phyloP scores from a whole-genome alignment of 164 flowering plant species.

The Vitis vinifera region DNA sequence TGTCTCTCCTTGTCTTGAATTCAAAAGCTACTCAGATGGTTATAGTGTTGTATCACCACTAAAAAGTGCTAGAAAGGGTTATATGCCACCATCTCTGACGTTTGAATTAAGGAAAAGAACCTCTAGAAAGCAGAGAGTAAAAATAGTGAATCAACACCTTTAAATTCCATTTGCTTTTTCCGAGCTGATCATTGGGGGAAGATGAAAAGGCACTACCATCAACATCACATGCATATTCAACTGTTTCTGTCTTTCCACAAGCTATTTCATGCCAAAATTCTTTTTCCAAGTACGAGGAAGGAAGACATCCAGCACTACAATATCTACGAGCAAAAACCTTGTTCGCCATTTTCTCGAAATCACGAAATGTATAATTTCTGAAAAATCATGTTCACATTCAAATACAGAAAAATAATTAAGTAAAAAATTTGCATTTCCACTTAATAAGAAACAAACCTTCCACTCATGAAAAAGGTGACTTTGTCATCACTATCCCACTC shows the following conservation, averaged over 20 bases:
- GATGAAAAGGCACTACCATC: slow-evolving; percentile 99
- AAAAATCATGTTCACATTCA: slow-evolving; percentile 28
- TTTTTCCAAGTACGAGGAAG: slow-evolving; percentile 78
- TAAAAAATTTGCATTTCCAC: background rate
- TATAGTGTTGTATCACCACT: no score
- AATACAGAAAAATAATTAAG: slow-evolving; percentile 15
- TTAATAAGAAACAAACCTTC: slow-evolving; percentile 51
- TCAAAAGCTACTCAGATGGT: no score
- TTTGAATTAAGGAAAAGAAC: background rate
- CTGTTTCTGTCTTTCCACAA: slow-evolving; percentile 84
- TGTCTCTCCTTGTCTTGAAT: no score
- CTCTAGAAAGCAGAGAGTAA: slow-evolving; percentile 4
- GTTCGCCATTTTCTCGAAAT: slow-evolving; percentile 98
- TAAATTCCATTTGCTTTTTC: slow-evolving; percentile 96
- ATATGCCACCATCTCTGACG: background rate
- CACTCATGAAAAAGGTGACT: slow-evolving; percentile 95
- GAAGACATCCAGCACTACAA: slow-evolving; percentile 85
- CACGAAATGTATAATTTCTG: slow-evolving; percentile 95
- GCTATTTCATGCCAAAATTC: slow-evolving; percentile 99
- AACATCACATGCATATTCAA: slow-evolving; percentile 98
- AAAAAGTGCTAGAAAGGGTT: no score
- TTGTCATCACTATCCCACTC: slow-evolving; percentile 91
- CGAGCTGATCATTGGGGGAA: slow-evolving; percentile 80
- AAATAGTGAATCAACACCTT: slow-evolving; percentile 56
- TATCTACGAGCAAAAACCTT: slow-evolving; percentile 93